Percentiles rank a stretch among this genome's conserved stretches.
Evolutionary conservation across 768 basidiomycete species (phyloP).

Genomic region (Suillus ampliporus): DNA sequence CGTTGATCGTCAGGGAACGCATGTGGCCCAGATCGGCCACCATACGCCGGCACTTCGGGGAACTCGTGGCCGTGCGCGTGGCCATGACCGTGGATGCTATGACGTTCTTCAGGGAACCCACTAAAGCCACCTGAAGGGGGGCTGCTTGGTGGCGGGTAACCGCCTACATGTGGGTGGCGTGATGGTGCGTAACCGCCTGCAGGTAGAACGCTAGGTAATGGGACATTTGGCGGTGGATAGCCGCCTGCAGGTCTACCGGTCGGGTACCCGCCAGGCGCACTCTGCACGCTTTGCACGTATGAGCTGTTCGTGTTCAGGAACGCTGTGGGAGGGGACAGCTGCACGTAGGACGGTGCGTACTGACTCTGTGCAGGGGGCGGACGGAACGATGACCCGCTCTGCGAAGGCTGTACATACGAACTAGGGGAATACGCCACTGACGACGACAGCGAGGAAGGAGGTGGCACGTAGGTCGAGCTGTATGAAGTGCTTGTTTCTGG

Average conservation of each 20-base stretch:
- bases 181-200: neutral
- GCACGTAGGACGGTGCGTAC: conserved; percentile 30
- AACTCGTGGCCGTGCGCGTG: conserved; percentile 41
- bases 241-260: neutral
- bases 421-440: conserved; percentile 8
- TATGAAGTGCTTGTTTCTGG: neutral
- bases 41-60: conserved; percentile 43
- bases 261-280: neutral
- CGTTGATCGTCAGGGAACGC: conserved; percentile 9
- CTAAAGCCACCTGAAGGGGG: conserved; percentile 25
- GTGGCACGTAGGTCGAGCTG: conserved; percentile 17
- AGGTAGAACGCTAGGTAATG: neutral
- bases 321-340: conserved; percentile 15
- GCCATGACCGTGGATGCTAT: conserved; percentile 28
- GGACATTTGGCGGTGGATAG: neutral
- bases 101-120: conserved; percentile 12
- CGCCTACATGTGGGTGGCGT: conserved; percentile 17
- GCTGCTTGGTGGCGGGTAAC: conserved; percentile 20
- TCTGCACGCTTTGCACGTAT: neutral
- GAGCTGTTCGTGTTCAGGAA: neutral
- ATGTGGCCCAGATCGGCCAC: conserved; percentile 18
- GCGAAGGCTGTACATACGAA: conserved; percentile 20
- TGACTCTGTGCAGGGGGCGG: conserved; percentile 31
- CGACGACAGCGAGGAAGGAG: conserved; percentile 15
- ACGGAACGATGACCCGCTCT: conserved; percentile 6